These are phyloP conservation scores for Gastrolobium bilobum DNA, from an alignment of 306 rosid species.

Conservation along the genomic window DNA sequence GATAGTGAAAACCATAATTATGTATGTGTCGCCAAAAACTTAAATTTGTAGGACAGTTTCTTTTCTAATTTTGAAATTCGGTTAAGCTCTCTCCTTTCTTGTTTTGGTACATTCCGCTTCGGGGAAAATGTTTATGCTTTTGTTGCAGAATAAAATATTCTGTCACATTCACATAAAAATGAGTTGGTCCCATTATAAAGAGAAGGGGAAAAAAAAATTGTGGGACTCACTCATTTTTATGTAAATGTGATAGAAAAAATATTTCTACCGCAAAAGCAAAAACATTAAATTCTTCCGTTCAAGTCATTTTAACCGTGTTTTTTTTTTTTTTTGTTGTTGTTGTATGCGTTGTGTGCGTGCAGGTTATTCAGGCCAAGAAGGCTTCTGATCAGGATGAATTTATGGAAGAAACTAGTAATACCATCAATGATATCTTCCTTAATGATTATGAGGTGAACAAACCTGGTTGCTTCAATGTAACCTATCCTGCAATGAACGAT, in stretches of 20 bases:
- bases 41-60: neutral
- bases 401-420: constrained; percentile 40
- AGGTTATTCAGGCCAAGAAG: constrained; percentile 80
- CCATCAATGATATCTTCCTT: constrained; percentile 48
- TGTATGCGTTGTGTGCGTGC: neutral
- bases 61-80: neutral
- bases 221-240: no score
- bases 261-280: no score
- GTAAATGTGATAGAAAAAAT: no score
- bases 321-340: neutral
- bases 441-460: constrained; percentile 64
- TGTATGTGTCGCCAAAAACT: constrained; percentile 51
- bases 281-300: no score
- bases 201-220: no score
- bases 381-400: constrained; percentile 60
- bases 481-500: constrained; percentile 50
- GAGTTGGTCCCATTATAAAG: no score
- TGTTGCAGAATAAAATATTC: no score
- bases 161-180: no score
- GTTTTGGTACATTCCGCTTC: neutral
- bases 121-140: no score
- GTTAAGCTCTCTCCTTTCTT: neutral
- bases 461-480: constrained; percentile 53
- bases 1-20: constrained; percentile 67
- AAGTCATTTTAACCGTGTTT: neutral